Evolutionary conservation across 2,329 filamentous ascomycete species (phyloP).

Genomic region (Fulvia fulva): DNA sequence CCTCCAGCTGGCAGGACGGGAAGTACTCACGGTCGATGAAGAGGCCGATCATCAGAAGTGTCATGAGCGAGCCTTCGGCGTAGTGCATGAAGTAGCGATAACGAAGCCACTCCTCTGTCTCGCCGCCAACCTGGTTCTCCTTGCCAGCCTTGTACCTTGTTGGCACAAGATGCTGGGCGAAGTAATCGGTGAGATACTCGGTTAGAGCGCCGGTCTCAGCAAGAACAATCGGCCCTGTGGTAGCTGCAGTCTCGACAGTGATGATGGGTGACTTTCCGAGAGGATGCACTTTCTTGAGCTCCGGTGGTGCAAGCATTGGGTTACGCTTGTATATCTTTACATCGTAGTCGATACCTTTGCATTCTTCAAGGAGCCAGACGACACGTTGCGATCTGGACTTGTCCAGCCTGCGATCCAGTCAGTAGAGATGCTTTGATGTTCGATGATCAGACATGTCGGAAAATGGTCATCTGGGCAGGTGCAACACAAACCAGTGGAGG

Average conservation of each 20-base stretch:
- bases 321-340: slow-evolving; percentile 73
- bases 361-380: slow-evolving; percentile 80
- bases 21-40: slow-evolving; percentile 53
- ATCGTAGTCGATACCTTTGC: slow-evolving; percentile 68
- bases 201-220: slow-evolving; percentile 79
- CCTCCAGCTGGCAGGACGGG: not conserved
- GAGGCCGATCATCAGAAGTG: slow-evolving; percentile 60
- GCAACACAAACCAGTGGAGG: slow-evolving; percentile 59
- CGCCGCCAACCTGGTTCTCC: slow-evolving; percentile 53
- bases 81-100: slow-evolving; percentile 76
- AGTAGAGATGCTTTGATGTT: too few relatives aligned
- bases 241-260: slow-evolving; percentile 52
- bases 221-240: slow-evolving; percentile 55
- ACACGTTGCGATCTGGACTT: slow-evolving; percentile 78
- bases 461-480: too few relatives aligned
- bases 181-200: slow-evolving; percentile 75
- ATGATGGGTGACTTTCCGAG: slow-evolving; percentile 84
- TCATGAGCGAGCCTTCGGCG: slow-evolving; percentile 79
- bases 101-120: slow-evolving; percentile 58
- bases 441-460: not conserved
- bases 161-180: slow-evolving; percentile 51
- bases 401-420: slow-evolving; percentile 62
- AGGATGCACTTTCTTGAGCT: slow-evolving; percentile 73
- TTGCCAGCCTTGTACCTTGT: slow-evolving; percentile 50
- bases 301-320: slow-evolving; percentile 67